These are phyloP conservation scores for Ramularia collo-cygni DNA, from an alignment of 2,329 filamentous ascomycete genomes.

Conservation along the genomic window DNA sequence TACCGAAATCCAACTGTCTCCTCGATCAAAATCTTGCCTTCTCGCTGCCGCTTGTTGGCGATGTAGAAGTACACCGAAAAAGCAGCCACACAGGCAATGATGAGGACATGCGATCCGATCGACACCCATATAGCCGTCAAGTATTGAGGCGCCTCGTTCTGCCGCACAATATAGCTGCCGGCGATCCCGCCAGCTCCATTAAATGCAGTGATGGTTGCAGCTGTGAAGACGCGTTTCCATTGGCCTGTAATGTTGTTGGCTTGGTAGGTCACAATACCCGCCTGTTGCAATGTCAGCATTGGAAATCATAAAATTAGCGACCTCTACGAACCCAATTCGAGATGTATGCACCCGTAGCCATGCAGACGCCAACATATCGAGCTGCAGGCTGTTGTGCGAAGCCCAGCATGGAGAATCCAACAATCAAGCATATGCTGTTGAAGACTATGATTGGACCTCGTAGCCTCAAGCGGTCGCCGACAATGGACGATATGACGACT, in stretches of 20 bases:
- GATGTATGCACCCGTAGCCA: slow-evolving; percentile 62
- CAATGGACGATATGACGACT: slow-evolving; percentile 54
- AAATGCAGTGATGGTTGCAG: slow-evolving; percentile 51
- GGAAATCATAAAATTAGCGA: no score
- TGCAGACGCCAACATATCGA: slow-evolving; percentile 57
- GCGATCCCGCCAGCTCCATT: slow-evolving; percentile 60
- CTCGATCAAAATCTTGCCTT: slow-evolving; percentile 22
- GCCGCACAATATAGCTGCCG: slow-evolving; percentile 58
- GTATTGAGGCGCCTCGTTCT: slow-evolving; percentile 56
- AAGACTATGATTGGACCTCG: slow-evolving; percentile 59
- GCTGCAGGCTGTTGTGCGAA: slow-evolving; percentile 54
- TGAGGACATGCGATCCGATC: slow-evolving; percentile 42
- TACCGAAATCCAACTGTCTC: slow-evolving; percentile 39
- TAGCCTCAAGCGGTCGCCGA: slow-evolving; percentile 55
- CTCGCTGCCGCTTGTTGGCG: slow-evolving; percentile 24
- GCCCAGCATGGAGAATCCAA: slow-evolving; percentile 60
- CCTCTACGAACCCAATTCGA: slow-evolving; percentile 49
- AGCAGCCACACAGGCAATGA: slow-evolving; percentile 22
- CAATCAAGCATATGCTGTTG: slow-evolving; percentile 56
- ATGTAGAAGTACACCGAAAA: slow-evolving; percentile 25
- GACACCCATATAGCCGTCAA: slow-evolving; percentile 61
- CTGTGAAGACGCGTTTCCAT: slow-evolving; percentile 58
- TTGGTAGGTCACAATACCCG: slow-evolving; percentile 57
- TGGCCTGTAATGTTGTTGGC: slow-evolving; percentile 57
- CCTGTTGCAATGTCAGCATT: slow-evolving; percentile 22